These are phyloP conservation scores for Pseudoscleropodium purum DNA, from an alignment of 225 moss, liverwort and hornwort genomes.

Conservation along the genomic window DNA sequence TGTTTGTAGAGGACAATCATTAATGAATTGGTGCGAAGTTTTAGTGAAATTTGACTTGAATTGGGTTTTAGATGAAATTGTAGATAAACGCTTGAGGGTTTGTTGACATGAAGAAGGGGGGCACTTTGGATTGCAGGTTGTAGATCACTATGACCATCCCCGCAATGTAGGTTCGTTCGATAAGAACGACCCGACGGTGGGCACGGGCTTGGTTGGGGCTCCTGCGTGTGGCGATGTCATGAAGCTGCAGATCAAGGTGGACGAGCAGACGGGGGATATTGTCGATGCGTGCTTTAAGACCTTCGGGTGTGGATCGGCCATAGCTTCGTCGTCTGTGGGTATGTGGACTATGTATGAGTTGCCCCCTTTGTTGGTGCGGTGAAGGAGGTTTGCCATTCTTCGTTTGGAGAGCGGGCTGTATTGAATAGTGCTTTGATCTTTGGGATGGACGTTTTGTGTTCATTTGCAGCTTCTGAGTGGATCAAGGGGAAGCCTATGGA, in stretches of 20 bases:
- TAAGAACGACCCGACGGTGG: constrained; percentile 86
- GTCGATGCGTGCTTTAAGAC: constrained; percentile 97
- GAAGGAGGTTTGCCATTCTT: not conserved
- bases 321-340: constrained; percentile 96
- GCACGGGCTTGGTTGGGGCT: constrained; percentile 91
- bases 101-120: not conserved
- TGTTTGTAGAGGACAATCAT: not conserved
- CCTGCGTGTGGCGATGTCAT: constrained; percentile 98
- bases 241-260: constrained; percentile 99
- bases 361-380: not conserved
- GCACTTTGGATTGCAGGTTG: constrained; percentile 18
- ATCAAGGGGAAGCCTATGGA: constrained; percentile 95
- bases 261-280: constrained; percentile 74
- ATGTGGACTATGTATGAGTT: not conserved
- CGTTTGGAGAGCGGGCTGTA: not conserved
- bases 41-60: too few species aligned
- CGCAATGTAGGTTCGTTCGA: constrained; percentile 97
- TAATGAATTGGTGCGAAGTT: not conserved
- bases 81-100: not conserved
- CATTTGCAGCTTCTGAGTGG: constrained; percentile 85
- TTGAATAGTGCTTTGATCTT: not conserved
- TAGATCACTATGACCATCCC: constrained; percentile 94
- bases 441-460: not conserved
- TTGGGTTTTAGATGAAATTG: not conserved
- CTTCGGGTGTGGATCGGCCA: constrained; percentile 95